Evolutionary conservation across 805 yeast species (phyloP).

Genomic region (Citeromyces nyonsensis): DNA sequence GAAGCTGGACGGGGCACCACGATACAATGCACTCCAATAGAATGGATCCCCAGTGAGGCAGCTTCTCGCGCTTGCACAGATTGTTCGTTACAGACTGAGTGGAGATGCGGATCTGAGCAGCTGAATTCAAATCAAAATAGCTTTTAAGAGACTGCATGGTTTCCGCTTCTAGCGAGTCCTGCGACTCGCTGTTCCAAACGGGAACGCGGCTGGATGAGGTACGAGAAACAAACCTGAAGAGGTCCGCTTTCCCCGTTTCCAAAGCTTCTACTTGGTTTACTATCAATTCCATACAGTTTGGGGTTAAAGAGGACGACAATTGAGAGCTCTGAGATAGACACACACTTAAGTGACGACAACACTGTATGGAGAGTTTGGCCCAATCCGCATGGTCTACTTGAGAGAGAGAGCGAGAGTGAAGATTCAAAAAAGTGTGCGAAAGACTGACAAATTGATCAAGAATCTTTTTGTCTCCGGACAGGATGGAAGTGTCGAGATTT

Average conservation of each 20-base stretch:
- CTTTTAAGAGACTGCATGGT: constrained; percentile 27
- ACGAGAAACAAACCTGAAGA: constrained; percentile 1
- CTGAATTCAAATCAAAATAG: constrained; percentile 47
- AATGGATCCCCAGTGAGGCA: constrained; percentile 27
- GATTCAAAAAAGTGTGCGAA: constrained; percentile 7
- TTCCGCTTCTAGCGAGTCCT: constrained; percentile 7
- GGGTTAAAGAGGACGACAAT: constrained; percentile 15
- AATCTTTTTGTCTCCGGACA: constrained; percentile 29
- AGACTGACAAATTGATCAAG: constrained; percentile 21
- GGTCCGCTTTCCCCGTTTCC: constrained; percentile 11
- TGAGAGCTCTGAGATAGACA: constrained; percentile 19
- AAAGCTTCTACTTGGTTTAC: constrained; percentile 6
- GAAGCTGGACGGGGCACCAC: constrained; percentile 69
- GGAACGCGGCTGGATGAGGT: constrained; percentile 2
- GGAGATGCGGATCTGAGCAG: constrained; percentile 42
- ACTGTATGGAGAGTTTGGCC: constrained; percentile 23
- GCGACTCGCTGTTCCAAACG: no score
- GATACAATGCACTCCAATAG: constrained; percentile 47
- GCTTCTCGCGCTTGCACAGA: constrained; percentile 15
- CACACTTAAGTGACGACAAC: constrained; percentile 21
- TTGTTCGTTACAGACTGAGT: constrained; percentile 35
- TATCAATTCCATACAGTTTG: constrained; percentile 17
- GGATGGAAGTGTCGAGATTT: constrained; percentile 18
- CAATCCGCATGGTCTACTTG: constrained; percentile 23
- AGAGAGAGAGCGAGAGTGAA: constrained; percentile 8